These are phyloP conservation scores for Hanseniaspora mollemarum DNA, from an alignment of 805 yeast species.

Conservation along the genomic window DNA sequence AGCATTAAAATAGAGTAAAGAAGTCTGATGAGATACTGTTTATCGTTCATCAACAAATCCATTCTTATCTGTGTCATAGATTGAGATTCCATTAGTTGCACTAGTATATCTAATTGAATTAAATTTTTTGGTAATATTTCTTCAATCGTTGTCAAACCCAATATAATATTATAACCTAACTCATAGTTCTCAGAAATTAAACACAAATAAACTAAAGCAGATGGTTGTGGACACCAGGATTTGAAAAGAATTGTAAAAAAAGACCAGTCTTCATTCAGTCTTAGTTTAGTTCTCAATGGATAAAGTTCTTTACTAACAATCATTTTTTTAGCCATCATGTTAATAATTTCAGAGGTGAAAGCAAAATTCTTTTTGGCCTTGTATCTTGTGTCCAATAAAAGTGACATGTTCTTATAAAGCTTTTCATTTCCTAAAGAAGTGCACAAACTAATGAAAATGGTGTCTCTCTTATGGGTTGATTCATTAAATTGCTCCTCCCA, in stretches of 20 bases:
- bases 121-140: slow-evolving; percentile 58
- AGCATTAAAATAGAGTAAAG: slow-evolving; percentile 88
- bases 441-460: slow-evolving; percentile 75
- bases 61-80: slow-evolving; percentile 77
- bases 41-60: slow-evolving; percentile 79
- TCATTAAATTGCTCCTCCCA: slow-evolving; percentile 36
- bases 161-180: slow-evolving; percentile 70
- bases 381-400: slow-evolving; percentile 43
- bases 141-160: slow-evolving; percentile 71
- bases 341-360: slow-evolving; percentile 71
- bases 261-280: slow-evolving; percentile 55
- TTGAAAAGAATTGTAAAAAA: slow-evolving; percentile 68
- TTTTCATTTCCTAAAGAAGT: slow-evolving; percentile 69
- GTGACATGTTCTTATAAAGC: slow-evolving; percentile 68
- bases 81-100: slow-evolving; percentile 85
- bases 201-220: slow-evolving; percentile 77
- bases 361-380: slow-evolving; percentile 42
- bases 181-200: slow-evolving; percentile 79
- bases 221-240: slow-evolving; percentile 86
- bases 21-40: slow-evolving; percentile 72
- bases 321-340: slow-evolving; percentile 73
- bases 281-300: slow-evolving; percentile 54
- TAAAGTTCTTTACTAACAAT: slow-evolving; percentile 75
- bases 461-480: slow-evolving; percentile 51
- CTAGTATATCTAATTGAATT: slow-evolving; percentile 78